These are phyloP conservation scores for Dictyostelium capitatum DNA, from an alignment of 78 protist species.

Conservation along the genomic window DNA sequence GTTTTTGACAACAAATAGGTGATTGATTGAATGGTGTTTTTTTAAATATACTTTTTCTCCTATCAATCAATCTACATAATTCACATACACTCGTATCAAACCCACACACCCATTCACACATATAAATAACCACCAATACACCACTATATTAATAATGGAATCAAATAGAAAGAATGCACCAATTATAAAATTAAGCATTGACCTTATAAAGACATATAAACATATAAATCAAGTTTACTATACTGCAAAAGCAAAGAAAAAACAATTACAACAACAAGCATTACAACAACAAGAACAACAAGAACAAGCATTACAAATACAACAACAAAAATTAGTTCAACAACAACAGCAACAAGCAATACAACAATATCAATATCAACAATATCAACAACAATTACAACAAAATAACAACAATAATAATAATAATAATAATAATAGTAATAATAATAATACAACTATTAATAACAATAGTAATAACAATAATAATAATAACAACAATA, in stretches of 20 bases:
- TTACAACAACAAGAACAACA: slow-evolving; percentile 31
- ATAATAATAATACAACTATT: not conserved
- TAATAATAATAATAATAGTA: not conserved
- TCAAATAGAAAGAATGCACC: slow-evolving; percentile 58
- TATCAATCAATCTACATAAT: not conserved
- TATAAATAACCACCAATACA: too few relatives aligned
- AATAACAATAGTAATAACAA: not conserved
- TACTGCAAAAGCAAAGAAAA: slow-evolving; percentile 62
- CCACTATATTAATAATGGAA: not conserved
- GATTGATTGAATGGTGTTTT: slow-evolving; percentile 9
- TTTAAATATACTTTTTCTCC: not conserved
- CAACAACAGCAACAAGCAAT: not conserved
- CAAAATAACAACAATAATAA: not conserved
- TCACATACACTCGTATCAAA: not conserved
- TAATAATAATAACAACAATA: not conserved
- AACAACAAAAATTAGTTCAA: slow-evolving; percentile 12
- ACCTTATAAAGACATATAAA: slow-evolving; percentile 63
- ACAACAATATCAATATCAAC: not conserved
- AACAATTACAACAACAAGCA: slow-evolving; percentile 1
- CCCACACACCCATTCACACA: not conserved
- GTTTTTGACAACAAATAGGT: not conserved
- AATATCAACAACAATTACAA: not conserved
- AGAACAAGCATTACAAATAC: slow-evolving; percentile 20
- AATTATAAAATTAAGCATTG: slow-evolving; percentile 47
- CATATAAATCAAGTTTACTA: slow-evolving; percentile 67